These are phyloP conservation scores for Didymella sp. DNA, from an alignment of 2,329 filamentous ascomycete genomes.

Conservation along the genomic window DNA sequence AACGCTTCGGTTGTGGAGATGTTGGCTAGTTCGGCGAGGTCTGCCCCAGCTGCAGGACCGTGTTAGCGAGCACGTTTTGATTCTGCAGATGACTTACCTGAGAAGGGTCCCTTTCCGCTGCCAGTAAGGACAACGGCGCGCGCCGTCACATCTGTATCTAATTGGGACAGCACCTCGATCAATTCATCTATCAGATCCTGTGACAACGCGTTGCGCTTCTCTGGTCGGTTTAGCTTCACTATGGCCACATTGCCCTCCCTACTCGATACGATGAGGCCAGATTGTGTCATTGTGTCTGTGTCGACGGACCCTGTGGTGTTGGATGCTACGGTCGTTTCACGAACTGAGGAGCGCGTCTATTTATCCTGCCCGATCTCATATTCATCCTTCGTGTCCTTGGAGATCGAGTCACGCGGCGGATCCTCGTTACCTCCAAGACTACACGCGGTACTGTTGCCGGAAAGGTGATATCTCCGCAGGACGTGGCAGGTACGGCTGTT, in stretches of 20 bases:
- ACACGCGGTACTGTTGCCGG: neutral
- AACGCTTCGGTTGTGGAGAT: slow-evolving; percentile 87
- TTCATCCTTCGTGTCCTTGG: neutral
- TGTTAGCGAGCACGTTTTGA: slow-evolving; percentile 16
- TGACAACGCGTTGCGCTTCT: slow-evolving; percentile 67
- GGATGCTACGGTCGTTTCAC: neutral
- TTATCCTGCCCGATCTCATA: slow-evolving; percentile 4
- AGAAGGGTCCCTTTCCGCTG: slow-evolving; percentile 76
- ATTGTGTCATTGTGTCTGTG: slow-evolving; percentile 8
- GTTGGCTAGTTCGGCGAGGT: slow-evolving; percentile 96
- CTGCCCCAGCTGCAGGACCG: slow-evolving; percentile 72
- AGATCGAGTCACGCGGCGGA: neutral
- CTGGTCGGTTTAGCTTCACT: slow-evolving; percentile 61
- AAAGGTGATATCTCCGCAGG: neutral
- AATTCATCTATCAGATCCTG: slow-evolving; percentile 55
- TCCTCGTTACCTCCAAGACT: neutral
- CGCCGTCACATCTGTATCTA: slow-evolving; percentile 28
- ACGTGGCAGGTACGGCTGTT: neutral
- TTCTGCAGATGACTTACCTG: slow-evolving; percentile 59
- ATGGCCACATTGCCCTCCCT: slow-evolving; percentile 53
- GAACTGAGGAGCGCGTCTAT: slow-evolving; percentile 5
- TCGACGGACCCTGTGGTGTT: neutral
- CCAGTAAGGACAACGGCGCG: slow-evolving; percentile 72
- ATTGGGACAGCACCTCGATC: slow-evolving; percentile 36
- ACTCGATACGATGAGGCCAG: slow-evolving; percentile 24